Percentiles rank a stretch among this genome's conserved stretches.
Evolutionary conservation across 495 filamentous ascomycete genomes (phyloP).

Genomic region (Aspergillus indologenus): DNA sequence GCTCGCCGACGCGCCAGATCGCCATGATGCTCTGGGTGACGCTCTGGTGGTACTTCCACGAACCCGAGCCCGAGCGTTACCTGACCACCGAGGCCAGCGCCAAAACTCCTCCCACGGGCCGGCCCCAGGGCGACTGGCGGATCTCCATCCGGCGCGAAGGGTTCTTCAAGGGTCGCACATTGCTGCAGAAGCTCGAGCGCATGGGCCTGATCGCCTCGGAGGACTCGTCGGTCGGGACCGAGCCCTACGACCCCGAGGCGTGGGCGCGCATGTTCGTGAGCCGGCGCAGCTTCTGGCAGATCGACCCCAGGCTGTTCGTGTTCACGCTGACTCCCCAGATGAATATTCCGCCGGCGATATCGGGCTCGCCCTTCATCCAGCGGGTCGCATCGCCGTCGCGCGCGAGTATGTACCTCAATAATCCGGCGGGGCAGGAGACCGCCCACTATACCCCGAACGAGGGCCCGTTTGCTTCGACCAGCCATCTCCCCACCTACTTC

Average conservation of each 20-base stretch:
- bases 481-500: constrained; percentile 86
- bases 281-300: constrained; percentile 84
- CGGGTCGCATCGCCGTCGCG: constrained; percentile 53
- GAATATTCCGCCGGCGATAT: constrained; percentile 39
- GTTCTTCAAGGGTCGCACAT: constrained; percentile 74
- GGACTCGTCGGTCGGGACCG: constrained; percentile 70
- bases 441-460: constrained; percentile 28
- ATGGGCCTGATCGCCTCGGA: constrained; percentile 81
- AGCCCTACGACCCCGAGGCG: constrained; percentile 50
- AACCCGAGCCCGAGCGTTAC: constrained; percentile 47
- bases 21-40: constrained; percentile 97
- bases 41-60: constrained; percentile 95
- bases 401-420: constrained; percentile 34
- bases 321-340: constrained; percentile 72
- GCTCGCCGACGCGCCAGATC: constrained; percentile 78
- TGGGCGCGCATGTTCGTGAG: constrained; percentile 84
- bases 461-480: constrained; percentile 67
- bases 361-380: constrained; percentile 52
- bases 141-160: constrained; percentile 83
- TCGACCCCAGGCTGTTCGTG: constrained; percentile 81
- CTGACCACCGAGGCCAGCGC: constrained; percentile 60
- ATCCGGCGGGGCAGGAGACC: constrained; percentile 21
- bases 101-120: constrained; percentile 62
- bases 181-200: constrained; percentile 86
- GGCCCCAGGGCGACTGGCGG: constrained; percentile 82